phyloP scores from a whole-genome alignment of 2,329 filamentous ascomycete genomes.

The Nakataea oryzae region DNA sequence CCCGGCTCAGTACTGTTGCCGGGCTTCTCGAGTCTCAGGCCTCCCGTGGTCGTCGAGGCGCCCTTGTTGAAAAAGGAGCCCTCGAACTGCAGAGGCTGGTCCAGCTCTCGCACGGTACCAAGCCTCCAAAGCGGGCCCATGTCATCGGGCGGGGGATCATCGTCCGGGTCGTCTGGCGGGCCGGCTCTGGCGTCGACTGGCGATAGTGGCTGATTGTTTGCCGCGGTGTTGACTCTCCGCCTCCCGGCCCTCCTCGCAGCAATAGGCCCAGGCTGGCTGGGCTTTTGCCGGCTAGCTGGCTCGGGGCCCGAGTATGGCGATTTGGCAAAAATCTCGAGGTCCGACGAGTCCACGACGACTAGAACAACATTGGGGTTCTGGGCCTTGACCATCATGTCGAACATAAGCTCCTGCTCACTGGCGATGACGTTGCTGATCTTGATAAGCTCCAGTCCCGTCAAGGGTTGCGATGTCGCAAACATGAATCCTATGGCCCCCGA shows the following conservation, averaged over 20 bases:
- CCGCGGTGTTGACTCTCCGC: not conserved
- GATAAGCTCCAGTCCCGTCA: conserved; percentile 67
- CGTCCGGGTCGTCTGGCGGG: conserved; percentile 21
- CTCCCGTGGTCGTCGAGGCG: conserved; percentile 63
- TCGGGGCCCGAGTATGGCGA: conserved; percentile 75
- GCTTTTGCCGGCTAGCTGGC: conserved; percentile 18
- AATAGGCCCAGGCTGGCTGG: not conserved
- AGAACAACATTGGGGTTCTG: conserved; percentile 90
- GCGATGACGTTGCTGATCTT: conserved; percentile 84
- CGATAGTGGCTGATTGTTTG: not conserved
- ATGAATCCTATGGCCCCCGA: conserved; percentile 83
- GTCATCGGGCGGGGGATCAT: conserved; percentile 55
- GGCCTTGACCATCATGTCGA: conserved; percentile 80
- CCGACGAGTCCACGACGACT: conserved; percentile 75
- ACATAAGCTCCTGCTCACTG: conserved; percentile 89
- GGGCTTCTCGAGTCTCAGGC: conserved; percentile 71
- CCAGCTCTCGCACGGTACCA: conserved; percentile 78
- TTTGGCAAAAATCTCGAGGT: conserved; percentile 90
- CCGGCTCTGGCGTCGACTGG: not conserved
- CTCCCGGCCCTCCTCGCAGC: not conserved
- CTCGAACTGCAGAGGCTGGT: conserved; percentile 81
- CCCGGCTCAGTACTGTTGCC: conserved; percentile 76
- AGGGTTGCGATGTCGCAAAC: conserved; percentile 81
- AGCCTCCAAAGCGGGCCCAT: conserved; percentile 76
- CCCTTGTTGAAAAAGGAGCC: conserved; percentile 76